Base-by-base conservation (phyloP, 2,329 filamentous ascomycete species). In the Diplodia intermedia region DNA sequence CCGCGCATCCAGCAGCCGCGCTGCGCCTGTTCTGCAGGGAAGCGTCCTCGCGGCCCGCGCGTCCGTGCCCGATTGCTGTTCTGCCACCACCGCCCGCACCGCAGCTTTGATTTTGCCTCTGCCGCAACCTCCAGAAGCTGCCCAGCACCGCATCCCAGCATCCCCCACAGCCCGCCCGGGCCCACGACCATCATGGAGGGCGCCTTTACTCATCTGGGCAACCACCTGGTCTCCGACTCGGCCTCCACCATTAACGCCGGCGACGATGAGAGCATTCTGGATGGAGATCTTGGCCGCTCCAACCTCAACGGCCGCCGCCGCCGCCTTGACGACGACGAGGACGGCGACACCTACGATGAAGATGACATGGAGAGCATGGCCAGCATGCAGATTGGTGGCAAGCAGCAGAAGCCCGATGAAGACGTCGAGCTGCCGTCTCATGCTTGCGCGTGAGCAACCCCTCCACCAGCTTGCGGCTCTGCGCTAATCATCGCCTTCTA, bases 241-340 rank as follows among this genome's bases (percentile, higher is more conserved):
- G 91, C 90, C 66, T 89, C 91, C 69, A 92, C 91, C 70, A 97
- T 97, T 80, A 97, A 96, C 76, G 93, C 93, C 71, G 89, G 91
- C 75, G 93, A 96, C 81, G 93, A 97, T 75, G 93, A 97, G 81
- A 91, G 87, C 81, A 86, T 94, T 71, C 86, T 97, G 56, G 92
- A 92, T 75, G 86, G 89, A 73, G 82, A 84, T 71, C 82, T 84
- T 71, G 80, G 82, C 60, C 80, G 81, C 65, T 78, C 78, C 85
- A 90, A 83, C 85, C 86, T 84, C 82, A 87, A 79, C 82, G 89
- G 82, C 53, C 83, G 83, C 49, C 81, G 85, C 70, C 82, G 91
- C 73, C 89, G 92, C 75, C 72, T 75, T 65, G 93, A 97, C 76
- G 94, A 97, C 72, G 94, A 97, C 76, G 94, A 96, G 73, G 91